Percentiles rank a stretch among this genome's conserved stretches.
Evolutionary conservation across 176 grass and related monocot genomes (phyloP).

Genomic region (Guadua angustifolia): DNA sequence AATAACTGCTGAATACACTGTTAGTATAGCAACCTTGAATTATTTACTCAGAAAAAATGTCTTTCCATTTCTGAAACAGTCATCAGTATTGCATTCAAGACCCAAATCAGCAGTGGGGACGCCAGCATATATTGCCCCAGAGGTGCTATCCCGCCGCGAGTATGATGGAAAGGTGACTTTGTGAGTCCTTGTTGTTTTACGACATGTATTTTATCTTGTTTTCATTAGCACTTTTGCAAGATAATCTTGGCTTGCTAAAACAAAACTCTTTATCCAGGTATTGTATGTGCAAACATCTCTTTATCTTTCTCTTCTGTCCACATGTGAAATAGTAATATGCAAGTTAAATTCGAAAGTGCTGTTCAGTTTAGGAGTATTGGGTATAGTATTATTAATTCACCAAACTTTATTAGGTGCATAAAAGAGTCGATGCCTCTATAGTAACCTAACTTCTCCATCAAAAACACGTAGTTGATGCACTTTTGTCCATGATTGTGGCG

Average conservation of each 20-base stretch:
- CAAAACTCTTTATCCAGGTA: conserved; percentile 21
- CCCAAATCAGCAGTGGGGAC: conserved; percentile 93
- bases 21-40: not conserved
- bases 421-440: not conserved
- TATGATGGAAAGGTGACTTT: conserved; percentile 92
- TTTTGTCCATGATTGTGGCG: conserved; percentile 38
- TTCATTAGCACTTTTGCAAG: not conserved
- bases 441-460: conserved; percentile 32
- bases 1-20: not conserved
- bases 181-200: not conserved
- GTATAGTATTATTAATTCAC: conserved; percentile 26
- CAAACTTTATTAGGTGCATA: conserved; percentile 33
- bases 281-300: conserved; percentile 30
- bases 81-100: conserved; percentile 79
- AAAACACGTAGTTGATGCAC: conserved; percentile 33
- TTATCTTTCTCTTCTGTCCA: conserved; percentile 3
- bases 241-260: conserved; percentile 25
- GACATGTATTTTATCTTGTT: conserved; percentile 16
- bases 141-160: conserved; percentile 76
- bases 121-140: conserved; percentile 90
- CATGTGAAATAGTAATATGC: conserved; percentile 13
- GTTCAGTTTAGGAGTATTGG: conserved; percentile 18
- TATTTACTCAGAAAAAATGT: conserved; percentile 19
- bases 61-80: conserved; percentile 61
- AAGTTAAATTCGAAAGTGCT: conserved; percentile 18